phyloP scores from a whole-genome alignment of 2,329 filamentous ascomycete genomes.

The Xylariales sp. region DNA sequence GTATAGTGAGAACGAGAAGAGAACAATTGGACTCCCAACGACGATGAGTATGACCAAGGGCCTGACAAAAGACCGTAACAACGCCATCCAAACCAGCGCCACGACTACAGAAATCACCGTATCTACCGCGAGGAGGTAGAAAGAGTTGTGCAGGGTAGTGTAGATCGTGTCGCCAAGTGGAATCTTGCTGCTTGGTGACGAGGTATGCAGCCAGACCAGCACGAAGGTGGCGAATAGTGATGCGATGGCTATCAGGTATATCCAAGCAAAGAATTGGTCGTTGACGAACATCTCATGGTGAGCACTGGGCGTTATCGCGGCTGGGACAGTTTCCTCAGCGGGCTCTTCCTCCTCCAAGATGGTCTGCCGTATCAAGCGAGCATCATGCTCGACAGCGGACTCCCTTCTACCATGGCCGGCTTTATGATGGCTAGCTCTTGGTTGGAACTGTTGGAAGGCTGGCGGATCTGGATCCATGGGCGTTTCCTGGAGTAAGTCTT shows the following conservation, averaged over 20 bases:
- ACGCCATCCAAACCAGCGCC: conserved; percentile 83
- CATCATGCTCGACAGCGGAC: conserved; percentile 45
- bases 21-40: conserved; percentile 77
- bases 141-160: conserved; percentile 78
- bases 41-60: conserved; percentile 77
- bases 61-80: conserved; percentile 81
- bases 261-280: conserved; percentile 86
- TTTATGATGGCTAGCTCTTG: conserved; percentile 31
- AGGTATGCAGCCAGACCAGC: conserved; percentile 84
- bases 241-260: conserved; percentile 81
- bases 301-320: conserved; percentile 51
- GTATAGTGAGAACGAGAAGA: conserved; percentile 87
- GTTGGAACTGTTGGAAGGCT: conserved; percentile 57
- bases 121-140: conserved; percentile 84
- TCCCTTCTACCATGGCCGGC: too few relatives aligned
- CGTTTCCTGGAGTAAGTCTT: conserved; percentile 53
- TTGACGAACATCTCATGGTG: conserved; percentile 71
- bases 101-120: conserved; percentile 86
- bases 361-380: conserved; percentile 36
- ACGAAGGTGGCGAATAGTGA: conserved; percentile 84
- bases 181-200: conserved; percentile 60
- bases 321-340: conserved; percentile 27
- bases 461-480: conserved; percentile 50
- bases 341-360: conserved; percentile 32
- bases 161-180: conserved; percentile 93